Percentiles rank a stretch among this genome's conserved stretches.
phyloP scores from a whole-genome alignment of 371 early-diverging fungal genomes.

The Mortierella sp. region DNA sequence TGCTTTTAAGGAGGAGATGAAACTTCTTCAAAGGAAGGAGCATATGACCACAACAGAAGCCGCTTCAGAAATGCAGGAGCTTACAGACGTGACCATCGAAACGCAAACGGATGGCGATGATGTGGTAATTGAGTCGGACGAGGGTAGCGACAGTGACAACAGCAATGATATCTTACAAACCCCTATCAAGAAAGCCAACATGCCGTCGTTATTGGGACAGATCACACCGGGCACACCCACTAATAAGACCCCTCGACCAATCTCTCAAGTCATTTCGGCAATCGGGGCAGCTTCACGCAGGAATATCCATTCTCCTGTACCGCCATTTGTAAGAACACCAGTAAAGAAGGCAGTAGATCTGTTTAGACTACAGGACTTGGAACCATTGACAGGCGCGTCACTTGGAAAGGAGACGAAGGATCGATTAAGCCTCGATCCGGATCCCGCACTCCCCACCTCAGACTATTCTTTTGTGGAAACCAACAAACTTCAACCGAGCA shows the following conservation, averaged over 20 bases:
- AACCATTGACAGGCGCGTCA: not conserved
- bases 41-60: slow-evolving; percentile 8
- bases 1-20: slow-evolving; percentile 33
- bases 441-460: no score
- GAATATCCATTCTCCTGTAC: slow-evolving; percentile 15
- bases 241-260: slow-evolving; percentile 31
- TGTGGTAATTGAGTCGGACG: not conserved
- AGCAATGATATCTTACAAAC: slow-evolving; percentile 10
- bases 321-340: slow-evolving; percentile 46
- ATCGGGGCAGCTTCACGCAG: slow-evolving; percentile 48
- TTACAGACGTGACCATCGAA: not conserved
- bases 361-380: slow-evolving; percentile 26
- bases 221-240: slow-evolving; percentile 15
- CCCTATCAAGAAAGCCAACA: slow-evolving; percentile 15
- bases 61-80: not conserved
- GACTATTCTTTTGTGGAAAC: no score
- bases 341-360: slow-evolving; percentile 16
- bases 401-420: not conserved
- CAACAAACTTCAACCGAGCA: no score
- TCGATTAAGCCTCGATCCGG: not conserved
- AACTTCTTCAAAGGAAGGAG: slow-evolving; percentile 29
- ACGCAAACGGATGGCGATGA: slow-evolving; percentile 3
- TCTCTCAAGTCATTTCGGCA: slow-evolving; percentile 45
- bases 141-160: not conserved
- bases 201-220: not conserved